Evolutionary conservation across 208 protist genomes (phyloP).

Genomic region (Trypanosoma rangeli): DNA sequence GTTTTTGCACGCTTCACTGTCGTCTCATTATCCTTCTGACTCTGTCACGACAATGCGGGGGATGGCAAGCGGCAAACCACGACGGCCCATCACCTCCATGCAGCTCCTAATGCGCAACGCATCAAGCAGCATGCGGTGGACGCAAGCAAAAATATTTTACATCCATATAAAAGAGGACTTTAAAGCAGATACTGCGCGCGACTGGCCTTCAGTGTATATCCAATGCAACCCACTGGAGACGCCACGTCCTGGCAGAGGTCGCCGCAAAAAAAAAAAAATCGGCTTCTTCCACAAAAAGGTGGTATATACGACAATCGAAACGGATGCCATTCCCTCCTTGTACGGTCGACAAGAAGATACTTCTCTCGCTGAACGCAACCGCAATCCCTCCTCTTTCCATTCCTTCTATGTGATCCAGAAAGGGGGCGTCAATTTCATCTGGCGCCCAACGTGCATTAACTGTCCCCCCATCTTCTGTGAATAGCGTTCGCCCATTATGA

Average conservation of each 20-base stretch:
- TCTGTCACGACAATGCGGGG: too few relatives aligned
- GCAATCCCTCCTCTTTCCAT: background rate
- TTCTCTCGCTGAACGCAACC: conserved; percentile 1
- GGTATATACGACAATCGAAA: conserved; percentile 38
- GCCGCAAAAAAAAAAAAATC: conserved; percentile 59
- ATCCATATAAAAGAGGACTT: conserved; percentile 6
- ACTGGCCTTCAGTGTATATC: conserved; percentile 24
- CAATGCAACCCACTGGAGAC: conserved; percentile 17
- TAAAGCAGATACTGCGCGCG: conserved; percentile 5
- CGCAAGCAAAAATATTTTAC: background rate
- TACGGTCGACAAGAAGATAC: conserved; percentile 5
- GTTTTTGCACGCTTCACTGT: too few relatives aligned
- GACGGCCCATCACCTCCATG: too few relatives aligned
- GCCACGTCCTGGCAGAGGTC: conserved; percentile 19
- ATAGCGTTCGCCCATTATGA: conserved; percentile 10
- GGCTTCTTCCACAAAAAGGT: conserved; percentile 63
- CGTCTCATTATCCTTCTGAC: too few relatives aligned
- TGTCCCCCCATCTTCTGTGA: conserved; percentile 3
- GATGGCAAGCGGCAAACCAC: too few relatives aligned
- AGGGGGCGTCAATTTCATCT: conserved; percentile 18
- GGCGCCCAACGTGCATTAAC: background rate
- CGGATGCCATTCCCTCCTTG: background rate
- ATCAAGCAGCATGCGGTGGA: conserved; percentile 2
- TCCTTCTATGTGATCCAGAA: conserved; percentile 23
- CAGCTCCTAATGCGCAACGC: too few relatives aligned